A percentile compares a stretch with the other conserved stretches of the same genome.
These are phyloP conservation scores for Lachancea thermotolerans DNA, from an alignment of 805 yeast species.

Conservation along the genomic window DNA sequence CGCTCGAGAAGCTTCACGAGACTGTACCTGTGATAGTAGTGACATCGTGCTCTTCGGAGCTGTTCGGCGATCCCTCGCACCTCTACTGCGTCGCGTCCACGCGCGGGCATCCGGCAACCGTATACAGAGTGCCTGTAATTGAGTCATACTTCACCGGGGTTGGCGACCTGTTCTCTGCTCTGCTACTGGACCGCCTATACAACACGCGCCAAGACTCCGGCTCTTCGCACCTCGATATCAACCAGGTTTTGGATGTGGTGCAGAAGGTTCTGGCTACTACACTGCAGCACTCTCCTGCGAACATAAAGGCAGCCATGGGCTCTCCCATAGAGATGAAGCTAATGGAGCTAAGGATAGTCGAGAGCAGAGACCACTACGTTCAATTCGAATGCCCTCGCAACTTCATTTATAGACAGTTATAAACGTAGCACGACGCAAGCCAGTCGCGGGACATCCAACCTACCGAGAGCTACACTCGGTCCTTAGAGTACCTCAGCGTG, in stretches of 20 bases:
- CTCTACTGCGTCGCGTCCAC: constrained; percentile 44
- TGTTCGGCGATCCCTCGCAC: constrained; percentile 22
- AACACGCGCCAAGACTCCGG: constrained; percentile 11
- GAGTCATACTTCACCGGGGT: constrained; percentile 90
- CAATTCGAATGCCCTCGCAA: constrained; percentile 1
- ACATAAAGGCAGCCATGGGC: constrained; percentile 42
- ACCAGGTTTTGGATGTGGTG: constrained; percentile 29
- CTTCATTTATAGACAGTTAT: constrained; percentile 6
- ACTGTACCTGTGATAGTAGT: constrained; percentile 21
- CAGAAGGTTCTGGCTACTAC: constrained; percentile 27
- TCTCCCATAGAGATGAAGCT: constrained; percentile 54
- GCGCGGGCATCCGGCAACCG: constrained; percentile 17
- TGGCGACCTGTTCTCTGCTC: constrained; percentile 84
- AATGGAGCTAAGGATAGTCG: constrained; percentile 65
- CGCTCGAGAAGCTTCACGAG: constrained; percentile 44
- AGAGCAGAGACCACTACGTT: constrained; percentile 41
- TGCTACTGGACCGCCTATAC: constrained; percentile 57
- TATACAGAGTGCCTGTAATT: constrained; percentile 47
- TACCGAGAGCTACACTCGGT: background rate
- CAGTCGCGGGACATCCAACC: background rate
- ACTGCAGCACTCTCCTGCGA: constrained; percentile 15
- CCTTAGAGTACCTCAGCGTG: background rate
- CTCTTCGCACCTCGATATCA: constrained; percentile 19
- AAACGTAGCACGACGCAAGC: background rate
- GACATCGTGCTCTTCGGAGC: constrained; percentile 18